Conservation (phyloP, 345 rosid species). For the Euphorbia pulcherrima region DNA sequence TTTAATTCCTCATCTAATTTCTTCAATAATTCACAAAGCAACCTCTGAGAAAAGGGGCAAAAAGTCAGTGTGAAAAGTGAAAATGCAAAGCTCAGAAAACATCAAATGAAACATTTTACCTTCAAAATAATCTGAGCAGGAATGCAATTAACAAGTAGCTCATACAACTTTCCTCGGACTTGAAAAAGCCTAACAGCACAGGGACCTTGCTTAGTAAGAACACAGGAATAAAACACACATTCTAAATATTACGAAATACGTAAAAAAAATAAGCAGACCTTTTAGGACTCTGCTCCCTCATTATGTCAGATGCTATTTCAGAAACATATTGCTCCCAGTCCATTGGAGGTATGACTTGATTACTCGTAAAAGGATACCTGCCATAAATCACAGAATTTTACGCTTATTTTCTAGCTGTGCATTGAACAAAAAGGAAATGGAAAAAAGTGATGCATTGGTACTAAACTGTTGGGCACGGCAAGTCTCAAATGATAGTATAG, state of each 20-base stretch:
- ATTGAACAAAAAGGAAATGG: conserved; percentile 5
- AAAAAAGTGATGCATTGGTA: conserved; percentile 10
- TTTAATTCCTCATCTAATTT: conserved; percentile 85
- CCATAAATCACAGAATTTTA: conserved; percentile 8
- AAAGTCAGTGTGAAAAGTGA: conserved; percentile 7
- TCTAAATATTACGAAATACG: neutral
- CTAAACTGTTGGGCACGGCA: conserved; percentile 84
- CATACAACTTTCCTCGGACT: conserved; percentile 89
- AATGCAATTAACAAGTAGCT: conserved; percentile 76
- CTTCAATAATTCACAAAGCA: conserved; percentile 74
- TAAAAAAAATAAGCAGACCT: conserved; percentile 33
- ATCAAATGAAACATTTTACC: conserved; percentile 35
- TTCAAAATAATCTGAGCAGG: conserved; percentile 84
- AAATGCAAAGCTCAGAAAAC: neutral
- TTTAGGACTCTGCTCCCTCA: conserved; percentile 97
- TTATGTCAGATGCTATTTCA: conserved; percentile 78
- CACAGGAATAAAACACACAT: neutral
- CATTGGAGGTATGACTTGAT: conserved; percentile 81
- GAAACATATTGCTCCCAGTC: conserved; percentile 95
- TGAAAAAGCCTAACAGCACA: conserved; percentile 60
- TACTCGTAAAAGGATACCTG: conserved; percentile 70
- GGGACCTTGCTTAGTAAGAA: conserved; percentile 17
- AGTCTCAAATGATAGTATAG: conserved; percentile 80
- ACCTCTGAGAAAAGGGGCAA: conserved; percentile 44
- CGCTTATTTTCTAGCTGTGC: neutral